Evolutionary conservation across 2,329 filamentous ascomycete species (phyloP).

Genomic region (Calonectria leucothoes): DNA sequence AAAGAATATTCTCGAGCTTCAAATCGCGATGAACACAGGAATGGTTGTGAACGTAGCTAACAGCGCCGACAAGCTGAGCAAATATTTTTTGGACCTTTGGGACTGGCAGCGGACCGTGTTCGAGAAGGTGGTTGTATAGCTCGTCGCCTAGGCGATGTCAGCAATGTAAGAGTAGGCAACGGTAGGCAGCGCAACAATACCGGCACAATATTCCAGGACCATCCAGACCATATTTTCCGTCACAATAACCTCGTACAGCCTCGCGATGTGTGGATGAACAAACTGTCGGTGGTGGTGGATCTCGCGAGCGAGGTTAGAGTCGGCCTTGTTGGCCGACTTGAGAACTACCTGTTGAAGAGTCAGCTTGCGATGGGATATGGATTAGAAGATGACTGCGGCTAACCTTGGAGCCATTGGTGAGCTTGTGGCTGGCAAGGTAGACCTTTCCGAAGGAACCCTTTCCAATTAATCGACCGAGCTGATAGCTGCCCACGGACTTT

Average conservation of each 20-base stretch:
- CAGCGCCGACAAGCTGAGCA: slow-evolving; percentile 92
- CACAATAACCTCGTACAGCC: slow-evolving; percentile 97
- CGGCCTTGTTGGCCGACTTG: slow-evolving; percentile 96
- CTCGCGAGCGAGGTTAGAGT: slow-evolving; percentile 94
- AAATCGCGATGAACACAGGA: slow-evolving; percentile 97
- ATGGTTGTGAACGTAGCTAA: slow-evolving; percentile 93
- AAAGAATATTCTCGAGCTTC: slow-evolving; percentile 89
- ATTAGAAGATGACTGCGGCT: slow-evolving; percentile 33
- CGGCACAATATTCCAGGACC: slow-evolving; percentile 94
- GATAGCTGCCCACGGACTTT: slow-evolving; percentile 94
- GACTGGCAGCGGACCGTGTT: slow-evolving; percentile 84
- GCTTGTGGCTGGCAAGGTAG: slow-evolving; percentile 94
- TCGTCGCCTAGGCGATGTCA: slow-evolving; percentile 79
- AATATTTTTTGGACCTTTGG: slow-evolving; percentile 96
- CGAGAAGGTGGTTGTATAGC: slow-evolving; percentile 93
- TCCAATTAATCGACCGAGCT: slow-evolving; percentile 89
- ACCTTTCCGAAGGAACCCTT: slow-evolving; percentile 99
- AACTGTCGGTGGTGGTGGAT: slow-evolving; percentile 99
- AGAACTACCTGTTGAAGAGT: slow-evolving; percentile 80
- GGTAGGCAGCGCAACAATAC: slow-evolving; percentile 56
- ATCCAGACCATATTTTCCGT: slow-evolving; percentile 96
- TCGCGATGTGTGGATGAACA: slow-evolving; percentile 95
- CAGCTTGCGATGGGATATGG: not conserved
- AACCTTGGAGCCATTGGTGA: slow-evolving; percentile 98
- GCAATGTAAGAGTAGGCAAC: not conserved